These are phyloP conservation scores for Hypoxylon sp. DNA, from an alignment of 2,329 filamentous ascomycete genomes.

Conservation along the genomic window DNA sequence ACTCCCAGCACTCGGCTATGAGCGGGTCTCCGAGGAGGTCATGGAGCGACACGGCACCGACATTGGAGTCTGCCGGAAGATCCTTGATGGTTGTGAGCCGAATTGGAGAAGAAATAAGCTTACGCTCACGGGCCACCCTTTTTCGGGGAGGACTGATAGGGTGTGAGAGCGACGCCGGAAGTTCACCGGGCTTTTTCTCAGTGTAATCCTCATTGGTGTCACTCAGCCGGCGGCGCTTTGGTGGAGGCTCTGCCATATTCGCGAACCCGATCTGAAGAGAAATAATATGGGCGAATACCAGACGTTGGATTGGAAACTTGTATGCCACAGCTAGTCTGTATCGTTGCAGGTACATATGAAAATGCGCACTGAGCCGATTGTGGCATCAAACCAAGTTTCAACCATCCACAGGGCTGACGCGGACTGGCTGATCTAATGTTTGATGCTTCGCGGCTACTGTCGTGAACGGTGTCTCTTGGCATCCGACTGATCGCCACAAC, in stretches of 20 bases:
- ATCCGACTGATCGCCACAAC: constrained; percentile 28
- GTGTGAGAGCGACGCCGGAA: constrained; percentile 52
- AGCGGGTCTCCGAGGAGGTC: constrained; percentile 81
- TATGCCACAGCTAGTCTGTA: not conserved
- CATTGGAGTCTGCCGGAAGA: constrained; percentile 70
- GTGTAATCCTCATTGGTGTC: constrained; percentile 26
- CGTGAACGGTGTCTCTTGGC: constrained; percentile 36
- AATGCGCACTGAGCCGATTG: constrained; percentile 10
- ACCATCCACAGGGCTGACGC: constrained; percentile 34
- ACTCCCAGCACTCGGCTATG: constrained; percentile 78
- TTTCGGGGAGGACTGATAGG: constrained; percentile 64
- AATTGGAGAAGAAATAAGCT: constrained; percentile 71
- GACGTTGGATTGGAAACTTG: not conserved
- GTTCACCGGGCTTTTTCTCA: constrained; percentile 19
- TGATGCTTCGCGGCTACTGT: constrained; percentile 23
- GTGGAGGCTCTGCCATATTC: constrained; percentile 46
- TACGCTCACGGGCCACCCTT: constrained; percentile 43
- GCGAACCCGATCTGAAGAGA: not conserved
- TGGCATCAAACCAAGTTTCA: constrained; percentile 15
- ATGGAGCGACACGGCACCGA: constrained; percentile 72
- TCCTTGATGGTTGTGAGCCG: constrained; percentile 78
- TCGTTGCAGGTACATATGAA: constrained; percentile 5
- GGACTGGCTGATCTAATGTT: constrained; percentile 25
- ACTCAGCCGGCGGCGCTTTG: constrained; percentile 48
- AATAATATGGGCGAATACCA: no score